Evolutionary conservation across 805 yeast genomes (phyloP).

Genomic region (Wickerhamiella azymoides): DNA sequence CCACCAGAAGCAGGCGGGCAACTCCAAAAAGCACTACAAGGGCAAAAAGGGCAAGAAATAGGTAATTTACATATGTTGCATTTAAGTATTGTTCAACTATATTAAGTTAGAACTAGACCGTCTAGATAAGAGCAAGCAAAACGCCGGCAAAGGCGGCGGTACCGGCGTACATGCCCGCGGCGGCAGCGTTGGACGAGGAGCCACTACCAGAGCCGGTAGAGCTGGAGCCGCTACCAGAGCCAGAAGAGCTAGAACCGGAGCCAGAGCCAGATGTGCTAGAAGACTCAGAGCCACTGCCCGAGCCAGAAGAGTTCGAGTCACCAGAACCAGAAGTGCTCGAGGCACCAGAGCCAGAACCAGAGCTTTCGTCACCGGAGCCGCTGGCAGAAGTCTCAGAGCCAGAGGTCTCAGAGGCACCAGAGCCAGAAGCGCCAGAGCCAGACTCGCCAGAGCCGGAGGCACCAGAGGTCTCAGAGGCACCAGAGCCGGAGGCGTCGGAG

Average conservation of each 20-base stretch:
- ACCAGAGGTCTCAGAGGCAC: slow-evolving; percentile 1
- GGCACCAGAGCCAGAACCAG: slow-evolving; percentile 1
- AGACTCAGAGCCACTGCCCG: slow-evolving; percentile 1
- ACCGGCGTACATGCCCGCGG: slow-evolving; percentile 2
- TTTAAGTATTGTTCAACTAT: background rate
- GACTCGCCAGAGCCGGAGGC: background rate
- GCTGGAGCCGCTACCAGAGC: background rate
- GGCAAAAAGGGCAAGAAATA: slow-evolving; percentile 47
- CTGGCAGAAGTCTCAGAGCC: background rate
- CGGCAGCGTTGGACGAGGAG: background rate
- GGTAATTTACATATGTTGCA: background rate
- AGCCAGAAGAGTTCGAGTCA: background rate
- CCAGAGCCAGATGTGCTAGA: background rate
- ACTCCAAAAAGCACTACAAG: slow-evolving; percentile 53
- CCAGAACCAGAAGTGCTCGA: background rate
- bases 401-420: background rate
- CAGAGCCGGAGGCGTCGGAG: background rate
- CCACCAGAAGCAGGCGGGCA: slow-evolving; percentile 33
- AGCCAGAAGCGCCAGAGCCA: background rate
- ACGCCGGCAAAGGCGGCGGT: slow-evolving; percentile 6
- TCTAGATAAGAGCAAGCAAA: slow-evolving; percentile 2
- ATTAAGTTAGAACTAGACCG: background rate
- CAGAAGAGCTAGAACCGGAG: background rate
- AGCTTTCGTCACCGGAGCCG: background rate
- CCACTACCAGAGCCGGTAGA: background rate